Base-by-base conservation (phyloP, 345 rosid genomes). In the Raphanus raphanistrum region DNA sequence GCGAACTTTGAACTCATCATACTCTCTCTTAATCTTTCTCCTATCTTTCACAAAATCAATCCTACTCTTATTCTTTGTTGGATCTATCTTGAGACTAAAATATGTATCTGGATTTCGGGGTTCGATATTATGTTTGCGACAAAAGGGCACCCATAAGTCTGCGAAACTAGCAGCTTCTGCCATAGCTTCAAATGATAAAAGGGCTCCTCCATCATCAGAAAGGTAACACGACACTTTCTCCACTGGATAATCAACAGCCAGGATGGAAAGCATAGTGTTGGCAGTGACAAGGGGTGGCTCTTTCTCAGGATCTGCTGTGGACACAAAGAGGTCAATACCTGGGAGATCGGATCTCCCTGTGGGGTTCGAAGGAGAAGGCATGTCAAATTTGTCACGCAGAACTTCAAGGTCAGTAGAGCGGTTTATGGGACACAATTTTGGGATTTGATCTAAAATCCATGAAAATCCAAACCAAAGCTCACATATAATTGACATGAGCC, bases 91-190 rank as follows among this genome's bases (percentile, higher is more conserved):
- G 10, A 92, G 63, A 83, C 75, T 84, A 84, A 95, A 92, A 76
- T 95, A 95, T 1, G 79, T 52, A 0, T 95, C 99, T 3, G 99
- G 99, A 52, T 95, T 95, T 54, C 98, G 82, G 0, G 99, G 97
- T 78, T 92, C 97, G 6, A 92, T 95, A 13, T 85, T 69, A 61
- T 95, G 99, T 67, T 95, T 95, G 54, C 91, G 85, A 65, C 98
- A 95, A 79, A 95, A 95, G 0, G 99, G 99, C 21, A 95, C 93
- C 99, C 98, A 95, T 41, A 90, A 60, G 38, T 92, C 98, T 0
- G 98, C 99, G 59, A 92, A 95, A 81, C 96, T 92, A 1, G 94
- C 93, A 8, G 98, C 98, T 87, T 95, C 99, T 0, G 99, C 98
- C 99, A 95, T 90, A 1, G 98, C 98, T 84, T 95, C 99, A 21